Percentiles rank a stretch among this genome's conserved stretches.
Evolutionary conservation across 306 rosid genomes (phyloP).

Genomic region (Medicago lupulina): DNA sequence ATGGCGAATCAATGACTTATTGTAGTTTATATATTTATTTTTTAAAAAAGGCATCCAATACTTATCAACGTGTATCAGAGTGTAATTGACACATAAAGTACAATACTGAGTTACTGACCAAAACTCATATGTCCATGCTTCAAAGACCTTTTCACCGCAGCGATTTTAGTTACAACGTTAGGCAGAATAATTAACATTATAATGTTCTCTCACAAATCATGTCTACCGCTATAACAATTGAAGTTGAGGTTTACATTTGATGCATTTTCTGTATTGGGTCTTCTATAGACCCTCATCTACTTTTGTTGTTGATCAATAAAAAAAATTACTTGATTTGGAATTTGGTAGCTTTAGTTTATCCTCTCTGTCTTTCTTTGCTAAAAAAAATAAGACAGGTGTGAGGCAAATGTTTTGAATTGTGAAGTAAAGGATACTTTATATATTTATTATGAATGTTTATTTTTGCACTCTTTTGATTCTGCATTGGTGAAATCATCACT

Average conservation of each 20-base stretch:
- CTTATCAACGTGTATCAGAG: no score
- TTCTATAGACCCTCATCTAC: neutral
- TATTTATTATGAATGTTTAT: neutral
- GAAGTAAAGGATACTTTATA: neutral
- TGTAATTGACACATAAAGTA: no score
- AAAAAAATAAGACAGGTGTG: neutral
- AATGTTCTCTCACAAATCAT: neutral
- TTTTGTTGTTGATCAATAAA: neutral
- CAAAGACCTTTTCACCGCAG: no score
- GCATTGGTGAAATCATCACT: neutral
- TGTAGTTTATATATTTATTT: no score
- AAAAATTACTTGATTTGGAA: neutral
- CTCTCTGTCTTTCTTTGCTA: neutral
- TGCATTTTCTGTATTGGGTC: no score
- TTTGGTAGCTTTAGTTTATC: slow-evolving; percentile 12
- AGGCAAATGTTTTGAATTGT: slow-evolving; percentile 12
- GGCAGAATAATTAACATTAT: neutral
- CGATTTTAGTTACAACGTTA: no score
- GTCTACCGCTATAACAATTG: neutral
- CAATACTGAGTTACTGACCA: no score
- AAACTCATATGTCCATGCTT: no score
- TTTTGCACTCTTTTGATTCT: neutral
- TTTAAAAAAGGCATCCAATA: no score
- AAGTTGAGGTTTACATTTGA: no score
- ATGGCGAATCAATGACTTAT: no score